Conservation (phyloP, 169 alveolate genomes). For the Plasmodium inui region DNA sequence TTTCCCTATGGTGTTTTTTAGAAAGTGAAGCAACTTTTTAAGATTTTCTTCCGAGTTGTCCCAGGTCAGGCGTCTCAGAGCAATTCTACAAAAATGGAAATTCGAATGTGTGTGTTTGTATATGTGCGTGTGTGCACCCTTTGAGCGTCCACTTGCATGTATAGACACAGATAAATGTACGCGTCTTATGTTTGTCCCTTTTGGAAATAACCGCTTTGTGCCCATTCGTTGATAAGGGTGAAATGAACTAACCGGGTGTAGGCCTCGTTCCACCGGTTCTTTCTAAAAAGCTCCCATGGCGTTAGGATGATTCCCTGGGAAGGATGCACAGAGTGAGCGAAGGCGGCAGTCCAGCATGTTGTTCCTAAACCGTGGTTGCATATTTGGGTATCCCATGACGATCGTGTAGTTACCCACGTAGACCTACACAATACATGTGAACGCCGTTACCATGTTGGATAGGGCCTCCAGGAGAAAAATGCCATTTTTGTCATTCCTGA, state of each 20-base stretch:
- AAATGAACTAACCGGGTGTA: slow-evolving; percentile 21
- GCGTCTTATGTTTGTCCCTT: not conserved
- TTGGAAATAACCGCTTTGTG: not conserved
- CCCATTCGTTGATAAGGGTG: not conserved
- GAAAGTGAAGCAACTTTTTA: slow-evolving; percentile 28
- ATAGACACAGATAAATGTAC: not conserved
- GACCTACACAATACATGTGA: not conserved
- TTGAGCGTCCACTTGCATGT: not conserved
- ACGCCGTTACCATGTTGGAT: slow-evolving; percentile 58
- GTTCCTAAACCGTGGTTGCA: not conserved
- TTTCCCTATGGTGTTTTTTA: slow-evolving; percentile 56
- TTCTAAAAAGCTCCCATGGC: slow-evolving; percentile 39
- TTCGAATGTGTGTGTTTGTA: not conserved
- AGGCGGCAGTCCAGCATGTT: not conserved
- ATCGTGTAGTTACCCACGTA: not conserved
- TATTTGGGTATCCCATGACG: not conserved
- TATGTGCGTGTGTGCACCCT: not conserved
- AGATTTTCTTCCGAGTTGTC: slow-evolving; percentile 61
- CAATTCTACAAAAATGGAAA: slow-evolving; percentile 7
- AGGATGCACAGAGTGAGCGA: not conserved
- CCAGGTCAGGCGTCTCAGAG: slow-evolving; percentile 61
- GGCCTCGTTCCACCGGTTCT: slow-evolving; percentile 56
- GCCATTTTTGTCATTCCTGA: slow-evolving; percentile 79
- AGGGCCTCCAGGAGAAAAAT: slow-evolving; percentile 87
- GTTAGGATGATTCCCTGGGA: slow-evolving; percentile 42